These are phyloP conservation scores for Musa troglodytarum DNA, from an alignment of 176 grass and related monocot species.

Conservation along the genomic window DNA sequence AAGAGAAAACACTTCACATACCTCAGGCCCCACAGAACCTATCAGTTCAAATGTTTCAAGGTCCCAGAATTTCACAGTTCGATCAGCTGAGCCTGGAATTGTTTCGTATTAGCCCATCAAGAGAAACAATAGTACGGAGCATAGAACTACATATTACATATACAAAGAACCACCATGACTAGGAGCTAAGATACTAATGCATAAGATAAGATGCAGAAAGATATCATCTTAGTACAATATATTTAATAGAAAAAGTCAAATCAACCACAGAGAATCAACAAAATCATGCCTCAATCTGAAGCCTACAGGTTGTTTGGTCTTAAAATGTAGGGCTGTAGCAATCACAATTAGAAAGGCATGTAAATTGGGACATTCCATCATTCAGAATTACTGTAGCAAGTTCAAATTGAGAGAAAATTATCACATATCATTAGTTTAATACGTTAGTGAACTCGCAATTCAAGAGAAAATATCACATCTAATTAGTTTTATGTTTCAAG, in stretches of 20 bases:
- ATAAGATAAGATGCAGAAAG: background rate
- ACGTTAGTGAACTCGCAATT: too few relatives aligned
- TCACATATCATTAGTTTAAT: too few relatives aligned
- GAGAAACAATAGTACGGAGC: background rate
- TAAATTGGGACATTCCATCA: too few relatives aligned
- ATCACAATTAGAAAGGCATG: too few relatives aligned
- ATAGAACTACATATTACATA: background rate
- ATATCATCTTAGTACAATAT: background rate
- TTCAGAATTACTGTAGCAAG: too few relatives aligned
- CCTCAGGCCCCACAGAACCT: constrained; percentile 85
- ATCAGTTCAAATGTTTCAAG: constrained; percentile 98
- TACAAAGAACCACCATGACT: background rate
- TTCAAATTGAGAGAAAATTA: too few relatives aligned
- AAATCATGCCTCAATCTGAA: background rate
- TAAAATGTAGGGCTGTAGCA: too few relatives aligned
- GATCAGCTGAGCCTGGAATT: constrained; percentile 71
- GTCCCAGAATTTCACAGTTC: constrained; percentile 95
- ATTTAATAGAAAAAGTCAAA: background rate
- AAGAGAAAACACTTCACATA: constrained; percentile 19
- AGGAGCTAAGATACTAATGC: background rate
- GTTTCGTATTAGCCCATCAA: constrained; percentile 19
- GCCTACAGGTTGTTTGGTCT: too few relatives aligned
- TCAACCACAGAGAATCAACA: background rate
- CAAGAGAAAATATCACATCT: too few relatives aligned
- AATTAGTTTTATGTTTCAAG: too few relatives aligned